Conservation (phyloP, 1,139 yeast genomes). For the Pichia inconspicua region DNA sequence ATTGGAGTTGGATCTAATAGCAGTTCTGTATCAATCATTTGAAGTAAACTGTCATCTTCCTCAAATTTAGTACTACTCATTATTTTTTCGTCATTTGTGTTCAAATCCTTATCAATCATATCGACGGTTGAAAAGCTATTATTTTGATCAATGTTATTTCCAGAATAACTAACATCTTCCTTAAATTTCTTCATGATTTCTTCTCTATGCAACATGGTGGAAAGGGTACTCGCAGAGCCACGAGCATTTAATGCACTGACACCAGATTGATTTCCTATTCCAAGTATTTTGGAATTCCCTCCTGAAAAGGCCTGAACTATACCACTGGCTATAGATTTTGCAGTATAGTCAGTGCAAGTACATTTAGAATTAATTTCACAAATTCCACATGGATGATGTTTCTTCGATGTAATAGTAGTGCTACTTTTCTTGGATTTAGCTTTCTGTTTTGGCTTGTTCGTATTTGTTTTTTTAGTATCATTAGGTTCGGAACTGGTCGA, state of each 20-base stretch:
- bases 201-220: conserved; percentile 9
- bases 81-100: background rate
- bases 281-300: conserved; percentile 9
- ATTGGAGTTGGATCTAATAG: conserved; percentile 12
- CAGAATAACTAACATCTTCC: background rate
- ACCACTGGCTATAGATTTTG: conserved; percentile 9
- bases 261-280: conserved; percentile 4
- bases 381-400: conserved; percentile 10
- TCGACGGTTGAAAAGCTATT: background rate
- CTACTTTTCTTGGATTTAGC: background rate
- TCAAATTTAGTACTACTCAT: background rate
- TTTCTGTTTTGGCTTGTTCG: background rate
- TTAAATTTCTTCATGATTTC: conserved; percentile 10
- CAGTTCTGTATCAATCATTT: conserved; percentile 12
- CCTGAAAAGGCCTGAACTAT: conserved; percentile 11
- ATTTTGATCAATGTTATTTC: no score
- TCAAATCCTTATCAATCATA: background rate
- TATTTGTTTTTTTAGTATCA: background rate
- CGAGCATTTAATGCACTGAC: conserved; percentile 2
- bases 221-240: conserved; percentile 3
- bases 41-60: conserved; percentile 7
- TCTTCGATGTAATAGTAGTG: background rate
- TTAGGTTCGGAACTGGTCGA: background rate
- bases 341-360: conserved; percentile 5
- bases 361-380: conserved; percentile 11